Evolutionary conservation across 164 flowering plant genomes (phyloP), one percentile per base, ranked within the genome.

Genomic region (Cinnamomum chago): DNA sequence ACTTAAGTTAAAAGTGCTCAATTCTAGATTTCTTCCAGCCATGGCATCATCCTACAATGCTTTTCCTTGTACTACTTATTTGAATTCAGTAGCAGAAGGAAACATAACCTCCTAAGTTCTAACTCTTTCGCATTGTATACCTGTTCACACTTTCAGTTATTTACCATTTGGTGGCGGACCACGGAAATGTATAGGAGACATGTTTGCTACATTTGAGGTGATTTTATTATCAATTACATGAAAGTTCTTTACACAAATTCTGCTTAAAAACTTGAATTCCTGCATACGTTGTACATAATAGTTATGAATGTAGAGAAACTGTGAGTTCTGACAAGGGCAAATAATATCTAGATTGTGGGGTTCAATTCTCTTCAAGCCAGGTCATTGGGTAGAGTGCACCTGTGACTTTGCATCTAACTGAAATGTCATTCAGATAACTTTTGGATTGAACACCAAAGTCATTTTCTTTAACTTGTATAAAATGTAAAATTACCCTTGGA

Each of bases 151-250:
- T 82, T 81, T 75, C 85, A 93, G 99, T 77, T 95, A 95, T 80
- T 82, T 95, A 80, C 99, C 99, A 18, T 95, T 95, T 76, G 99
- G 98, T 75, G 99, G 99, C 77, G 99, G 99, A 70, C 98, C 91
- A 30, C 82, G 99, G 76, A 95, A 95, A 83, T 95, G 98, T 76
- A 81, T 95, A 15, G 99, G 98, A 18, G 99, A 95, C 84, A 87
- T 91, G 93, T 95, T 95, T 75, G 99, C 99, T 74, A 70, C 96
- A 55, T 93, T 85, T 81, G 99, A 95, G 98, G 99, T 93, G 88
- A 81, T 33, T 47, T 20, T 24, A 27, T 67, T 60, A 60, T 7
- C 58, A 23, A 22, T 22, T 28, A 28, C 55, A 58, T 23, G 47
- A 5, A 50, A 28, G 25, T 14, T 30, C 69, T 66, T 27, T 18